Evolutionary conservation across 192 early-diverging fungal species (phyloP), one percentile per base, ranked within the genome.

Genomic region (Bifiguratus adelaidae): DNA sequence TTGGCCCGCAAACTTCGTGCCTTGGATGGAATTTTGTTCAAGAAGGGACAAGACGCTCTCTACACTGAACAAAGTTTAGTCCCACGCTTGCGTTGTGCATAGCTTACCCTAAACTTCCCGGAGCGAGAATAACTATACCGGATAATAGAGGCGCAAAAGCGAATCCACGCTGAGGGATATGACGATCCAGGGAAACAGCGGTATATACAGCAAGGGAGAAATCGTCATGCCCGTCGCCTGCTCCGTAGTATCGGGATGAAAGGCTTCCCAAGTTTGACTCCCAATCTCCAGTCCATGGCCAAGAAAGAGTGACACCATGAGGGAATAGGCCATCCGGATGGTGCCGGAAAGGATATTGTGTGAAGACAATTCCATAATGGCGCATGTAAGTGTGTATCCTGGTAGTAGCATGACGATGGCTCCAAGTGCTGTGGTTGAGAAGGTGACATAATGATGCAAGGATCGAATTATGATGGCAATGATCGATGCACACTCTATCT

Each of bases 341-440:
- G 83, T 77, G 26, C 93, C 93, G 4, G 83, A 81, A 30, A 94
- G 78, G 59, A 92, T 74, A 56, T 96, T 96, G 32, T 82, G 73
- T 12, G 88, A 85, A 1, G 84, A 76, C 52, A 95, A 61, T 53
- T 95, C 92, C 60, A 91, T 89, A 41, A 96, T 82, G 15, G 83
- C 65, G 35, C 82, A 70, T 1, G 92, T 96, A 44, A 96, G 56
- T 5, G 77, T 63, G 34, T 92, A 70, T 7, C 92, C 92, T 0
- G 82, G 78, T 4, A 84, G 61, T 23, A 80, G 52, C 56, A 80
- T 66, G 12, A 80, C 73, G 40, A 63, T 62, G n/a, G n/a, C n/a
- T n/a, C n/a, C n/a, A n/a, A n/a, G n/a, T n/a, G n/a, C 56, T 7
- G 81, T 78, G 0, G 75, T 70, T 25, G 70, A 64, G 47, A 76